Conservation (phyloP, 2,329 filamentous ascomycete species). For the Aspergillus ustus region DNA sequence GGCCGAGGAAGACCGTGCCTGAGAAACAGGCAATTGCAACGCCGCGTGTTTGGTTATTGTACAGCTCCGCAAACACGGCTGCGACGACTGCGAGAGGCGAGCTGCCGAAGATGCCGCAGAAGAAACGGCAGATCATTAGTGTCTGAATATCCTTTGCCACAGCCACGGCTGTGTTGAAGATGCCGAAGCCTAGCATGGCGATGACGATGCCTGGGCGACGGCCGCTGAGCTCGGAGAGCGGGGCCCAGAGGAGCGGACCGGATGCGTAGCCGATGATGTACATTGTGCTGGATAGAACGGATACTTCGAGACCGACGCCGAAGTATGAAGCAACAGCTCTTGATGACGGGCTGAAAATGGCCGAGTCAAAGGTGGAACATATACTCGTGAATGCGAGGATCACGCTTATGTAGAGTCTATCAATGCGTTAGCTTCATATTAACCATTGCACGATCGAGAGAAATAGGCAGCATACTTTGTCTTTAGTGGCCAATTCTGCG, state of each 20-base stretch:
- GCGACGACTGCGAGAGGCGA: conserved; percentile 47
- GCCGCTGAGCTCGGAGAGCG: conserved; percentile 63
- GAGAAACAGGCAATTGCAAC: conserved; percentile 53
- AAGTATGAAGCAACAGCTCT: conserved; percentile 54
- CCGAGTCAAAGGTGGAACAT: conserved; percentile 38
- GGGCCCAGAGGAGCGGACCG: conserved; percentile 53
- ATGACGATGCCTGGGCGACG: conserved; percentile 56
- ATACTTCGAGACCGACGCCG: conserved; percentile 46
- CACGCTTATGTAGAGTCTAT: conserved; percentile 47
- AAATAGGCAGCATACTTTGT: neutral
- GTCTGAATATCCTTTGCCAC: conserved; percentile 42
- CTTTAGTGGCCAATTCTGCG: conserved; percentile 55
- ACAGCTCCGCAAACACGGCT: conserved; percentile 53
- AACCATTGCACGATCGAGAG: too few relatives aligned
- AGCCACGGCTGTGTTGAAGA: conserved; percentile 52
- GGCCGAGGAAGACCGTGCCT: conserved; percentile 58
- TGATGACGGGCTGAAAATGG: conserved; percentile 71
- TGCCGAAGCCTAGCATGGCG: conserved; percentile 44
- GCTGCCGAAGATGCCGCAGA: conserved; percentile 49
- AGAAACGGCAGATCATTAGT: conserved; percentile 48
- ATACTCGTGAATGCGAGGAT: neutral
- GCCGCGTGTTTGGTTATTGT: conserved; percentile 44
- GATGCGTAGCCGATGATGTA: conserved; percentile 57
- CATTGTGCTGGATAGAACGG: conserved; percentile 49
- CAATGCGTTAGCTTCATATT: neutral